phyloP scores from a whole-genome alignment of 495 filamentous ascomycete genomes.

The Neurospora africana region DNA sequence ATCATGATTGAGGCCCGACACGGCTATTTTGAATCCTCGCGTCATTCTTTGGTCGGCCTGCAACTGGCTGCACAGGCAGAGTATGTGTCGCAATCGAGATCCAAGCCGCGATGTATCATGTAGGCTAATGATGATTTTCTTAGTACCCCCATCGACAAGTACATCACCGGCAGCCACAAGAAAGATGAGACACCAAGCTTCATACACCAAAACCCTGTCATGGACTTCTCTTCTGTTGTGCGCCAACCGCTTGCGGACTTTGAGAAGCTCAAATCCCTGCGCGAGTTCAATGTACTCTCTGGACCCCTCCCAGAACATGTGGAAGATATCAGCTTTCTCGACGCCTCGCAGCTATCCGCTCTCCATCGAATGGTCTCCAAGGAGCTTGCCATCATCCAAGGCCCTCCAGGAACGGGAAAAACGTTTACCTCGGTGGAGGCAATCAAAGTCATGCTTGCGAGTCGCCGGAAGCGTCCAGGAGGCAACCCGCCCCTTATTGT shows the following conservation, averaged over 20 bases:
- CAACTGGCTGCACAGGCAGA: conserved; percentile 56
- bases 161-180: conserved; percentile 31
- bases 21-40: conserved; percentile 64
- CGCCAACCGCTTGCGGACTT: conserved; percentile 16
- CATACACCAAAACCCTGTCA: conserved; percentile 17
- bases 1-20: conserved; percentile 66
- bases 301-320: conserved; percentile 14
- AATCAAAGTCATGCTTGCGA: conserved; percentile 57
- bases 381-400: conserved; percentile 70
- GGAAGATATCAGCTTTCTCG: conserved; percentile 39
- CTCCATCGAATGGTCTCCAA: conserved; percentile 63
- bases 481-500: conserved; percentile 47
- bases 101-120: too few species aligned
- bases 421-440: conserved; percentile 68
- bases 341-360: conserved; percentile 58
- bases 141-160: conserved; percentile 26
- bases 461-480: conserved; percentile 9
- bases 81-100: conserved; percentile 27
- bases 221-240: conserved; percentile 26
- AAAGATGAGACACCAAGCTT: conserved; percentile 24
- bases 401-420: conserved; percentile 87
- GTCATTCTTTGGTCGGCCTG: conserved; percentile 61
- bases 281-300: conserved; percentile 39
- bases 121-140: background rate
- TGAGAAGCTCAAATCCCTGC: conserved; percentile 39